Evolutionary conservation across 1,284 basidiomycete genomes (phyloP).

Genomic region (Cutaneotrichosporon cyanovorans): DNA sequence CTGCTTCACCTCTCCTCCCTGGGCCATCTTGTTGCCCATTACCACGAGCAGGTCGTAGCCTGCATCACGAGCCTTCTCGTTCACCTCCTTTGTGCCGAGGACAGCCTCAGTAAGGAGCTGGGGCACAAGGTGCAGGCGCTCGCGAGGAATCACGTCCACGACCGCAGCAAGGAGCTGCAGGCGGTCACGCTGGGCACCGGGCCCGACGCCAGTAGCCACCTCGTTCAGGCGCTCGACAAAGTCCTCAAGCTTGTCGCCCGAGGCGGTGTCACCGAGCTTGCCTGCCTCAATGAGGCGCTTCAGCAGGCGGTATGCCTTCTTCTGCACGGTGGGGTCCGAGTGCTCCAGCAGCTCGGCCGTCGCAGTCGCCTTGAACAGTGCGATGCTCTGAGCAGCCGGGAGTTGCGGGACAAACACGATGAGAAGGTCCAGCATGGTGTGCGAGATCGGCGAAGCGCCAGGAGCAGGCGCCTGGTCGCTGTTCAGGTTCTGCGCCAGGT

Average conservation of each 20-base stretch:
- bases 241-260: conserved; percentile 51
- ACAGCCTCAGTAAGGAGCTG: conserved; percentile 90
- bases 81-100: conserved; percentile 95
- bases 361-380: conserved; percentile 54
- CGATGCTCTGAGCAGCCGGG: conserved; percentile 54
- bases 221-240: conserved; percentile 56
- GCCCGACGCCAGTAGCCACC: conserved; percentile 57
- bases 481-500: conserved; percentile 66
- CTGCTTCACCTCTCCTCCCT: conserved; percentile 75
- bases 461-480: conserved; percentile 37
- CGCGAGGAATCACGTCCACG: conserved; percentile 62
- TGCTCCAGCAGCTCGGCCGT: conserved; percentile 48
- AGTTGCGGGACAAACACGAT: conserved; percentile 75
- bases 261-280: conserved; percentile 49
- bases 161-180: conserved; percentile 67
- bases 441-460: conserved; percentile 51
- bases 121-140: conserved; percentile 75
- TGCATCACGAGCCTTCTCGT: conserved; percentile 79
- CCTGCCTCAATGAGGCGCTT: conserved; percentile 61
- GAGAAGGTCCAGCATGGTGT: conserved; percentile 84
- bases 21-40: conserved; percentile 88
- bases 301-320: conserved; percentile 87
- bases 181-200: conserved; percentile 89
- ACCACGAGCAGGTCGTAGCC: conserved; percentile 86
- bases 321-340: conserved; percentile 83